These are phyloP conservation scores for Rhodocollybia butyracea DNA, from an alignment of 768 basidiomycete species.

Conservation along the genomic window DNA sequence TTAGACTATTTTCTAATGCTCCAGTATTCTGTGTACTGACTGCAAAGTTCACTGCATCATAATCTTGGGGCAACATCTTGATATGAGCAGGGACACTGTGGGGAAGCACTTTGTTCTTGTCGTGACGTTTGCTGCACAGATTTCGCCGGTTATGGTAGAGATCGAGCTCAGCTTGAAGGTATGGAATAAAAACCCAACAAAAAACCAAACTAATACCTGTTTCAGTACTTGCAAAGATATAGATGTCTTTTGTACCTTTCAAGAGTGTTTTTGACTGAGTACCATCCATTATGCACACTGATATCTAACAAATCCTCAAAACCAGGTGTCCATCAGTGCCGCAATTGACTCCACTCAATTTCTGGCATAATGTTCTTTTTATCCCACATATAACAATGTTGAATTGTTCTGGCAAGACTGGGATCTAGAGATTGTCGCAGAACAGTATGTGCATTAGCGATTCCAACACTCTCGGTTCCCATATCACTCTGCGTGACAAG, in stretches of 20 bases:
- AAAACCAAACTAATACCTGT: constrained; percentile 23
- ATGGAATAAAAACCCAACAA: constrained; percentile 33
- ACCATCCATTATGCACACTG: constrained; percentile 4
- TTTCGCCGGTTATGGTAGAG: constrained; percentile 18
- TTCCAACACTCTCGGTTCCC: constrained; percentile 25
- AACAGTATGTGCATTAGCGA: constrained; percentile 28
- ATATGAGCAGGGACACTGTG: constrained; percentile 30
- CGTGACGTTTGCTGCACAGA: constrained; percentile 13
- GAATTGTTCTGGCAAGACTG: constrained; percentile 16
- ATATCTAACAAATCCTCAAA: constrained; percentile 18
- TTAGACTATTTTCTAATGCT: background rate
- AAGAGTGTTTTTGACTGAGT: constrained; percentile 16
- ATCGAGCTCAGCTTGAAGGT: constrained; percentile 33
- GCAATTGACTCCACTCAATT: constrained; percentile 25
- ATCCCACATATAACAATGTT: constrained; percentile 23
- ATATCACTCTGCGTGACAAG: constrained; percentile 29
- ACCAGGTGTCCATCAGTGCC: constrained; percentile 15
- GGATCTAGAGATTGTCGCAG: constrained; percentile 25
- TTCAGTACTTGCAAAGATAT: background rate
- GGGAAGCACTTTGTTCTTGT: constrained; percentile 34
- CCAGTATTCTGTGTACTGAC: constrained; percentile 14
- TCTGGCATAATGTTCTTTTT: constrained; percentile 30
- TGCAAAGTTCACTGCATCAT: constrained; percentile 27
- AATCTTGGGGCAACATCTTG: constrained; percentile 20
- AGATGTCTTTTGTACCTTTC: background rate